Evolutionary conservation across 257 asterid species (phyloP), one percentile per base, ranked within the genome.

Genomic region (Gentiana macrophylla): DNA sequence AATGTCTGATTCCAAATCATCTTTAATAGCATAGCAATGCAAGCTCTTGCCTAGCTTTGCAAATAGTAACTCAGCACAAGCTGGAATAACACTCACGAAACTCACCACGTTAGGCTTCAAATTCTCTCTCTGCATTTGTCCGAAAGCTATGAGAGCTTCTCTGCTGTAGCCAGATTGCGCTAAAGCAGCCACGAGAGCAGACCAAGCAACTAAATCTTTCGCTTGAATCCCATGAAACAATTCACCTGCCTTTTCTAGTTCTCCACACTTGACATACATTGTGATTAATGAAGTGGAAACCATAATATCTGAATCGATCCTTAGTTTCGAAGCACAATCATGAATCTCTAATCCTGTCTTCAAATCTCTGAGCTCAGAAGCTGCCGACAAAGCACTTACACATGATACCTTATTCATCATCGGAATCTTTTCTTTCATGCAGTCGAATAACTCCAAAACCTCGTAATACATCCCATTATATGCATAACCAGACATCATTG

Each of bases 401-500:
- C 68, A 67, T 33, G 81, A 56, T 37, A 75, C 75, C 59, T 68
- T 65, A 49, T 70, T 59, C 43, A 65, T 35, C 57, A 32, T 65
- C 68, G 62, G 37, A 59, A 57, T 44, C 54, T 35, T 55, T 37
- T 44, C 59, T 51, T 58, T 71, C 55, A 68, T 54, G 47, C 41
- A 38, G 59, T 68, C 70, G 49, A 72, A 72, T 57, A 75, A 58
- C 56, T 71, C 66, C 50, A 56, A 49, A 68, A 68, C 73, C 62
- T 65, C 61, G 38, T 34, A 49, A 59, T 61, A 75, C 4, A 50
- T 53, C 35, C 75, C 68, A 65, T 68, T 75, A 68, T 75, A 69
- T 15, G 66, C 68, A 75, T 65, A 71, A 37, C 81, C 81, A 2
- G 78, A 68, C 78, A 76, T 72, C 67, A 72, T 68, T n/a, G 73